Evolutionary conservation across 768 basidiomycete genomes (phyloP).

Genomic region (Cystoderma amianthinum): DNA sequence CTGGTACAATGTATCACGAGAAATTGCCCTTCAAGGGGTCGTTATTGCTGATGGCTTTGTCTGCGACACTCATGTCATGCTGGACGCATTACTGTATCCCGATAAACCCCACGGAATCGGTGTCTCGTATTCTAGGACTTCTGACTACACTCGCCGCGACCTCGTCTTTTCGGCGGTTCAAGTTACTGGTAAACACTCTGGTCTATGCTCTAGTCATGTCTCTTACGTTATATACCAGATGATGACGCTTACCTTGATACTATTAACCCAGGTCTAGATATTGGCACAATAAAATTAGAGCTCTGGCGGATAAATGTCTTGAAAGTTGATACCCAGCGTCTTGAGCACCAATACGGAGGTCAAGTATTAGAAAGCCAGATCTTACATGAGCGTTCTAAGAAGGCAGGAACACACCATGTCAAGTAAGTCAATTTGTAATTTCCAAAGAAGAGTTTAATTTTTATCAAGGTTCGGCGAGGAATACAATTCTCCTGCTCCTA

Average conservation of each 20-base stretch:
- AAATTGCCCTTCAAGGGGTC: conserved; percentile 12
- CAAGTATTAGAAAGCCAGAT: conserved; percentile 17
- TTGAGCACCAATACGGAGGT: conserved; percentile 16
- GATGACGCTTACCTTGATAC: conserved; percentile 14
- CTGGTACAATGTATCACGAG: conserved; percentile 15
- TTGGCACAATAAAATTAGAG: conserved; percentile 24
- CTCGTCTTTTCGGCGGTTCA: conserved; percentile 20
- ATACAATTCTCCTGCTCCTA: conserved; percentile 18
- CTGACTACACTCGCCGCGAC: conserved; percentile 19
- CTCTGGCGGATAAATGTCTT: conserved; percentile 20
- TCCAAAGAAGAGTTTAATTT: not conserved
- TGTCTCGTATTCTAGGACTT: conserved; percentile 20
- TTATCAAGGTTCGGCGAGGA: conserved; percentile 19
- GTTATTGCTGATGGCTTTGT: conserved; percentile 16
- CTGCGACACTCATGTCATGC: conserved; percentile 19
- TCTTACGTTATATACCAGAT: conserved; percentile 6
- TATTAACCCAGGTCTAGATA: conserved; percentile 11
- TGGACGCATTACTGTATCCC: conserved; percentile 14
- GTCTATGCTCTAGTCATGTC: too few relatives aligned
- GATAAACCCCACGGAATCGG: conserved; percentile 14
- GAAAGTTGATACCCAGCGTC: conserved; percentile 12
- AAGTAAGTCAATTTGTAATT: conserved; percentile 9
- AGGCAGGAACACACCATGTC: conserved; percentile 24
- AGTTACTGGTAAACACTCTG: conserved; percentile 15
- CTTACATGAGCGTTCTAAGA: conserved; percentile 26